Conservation (phyloP, 257 asterid genomes). For the Nicotiana knightiana region DNA sequence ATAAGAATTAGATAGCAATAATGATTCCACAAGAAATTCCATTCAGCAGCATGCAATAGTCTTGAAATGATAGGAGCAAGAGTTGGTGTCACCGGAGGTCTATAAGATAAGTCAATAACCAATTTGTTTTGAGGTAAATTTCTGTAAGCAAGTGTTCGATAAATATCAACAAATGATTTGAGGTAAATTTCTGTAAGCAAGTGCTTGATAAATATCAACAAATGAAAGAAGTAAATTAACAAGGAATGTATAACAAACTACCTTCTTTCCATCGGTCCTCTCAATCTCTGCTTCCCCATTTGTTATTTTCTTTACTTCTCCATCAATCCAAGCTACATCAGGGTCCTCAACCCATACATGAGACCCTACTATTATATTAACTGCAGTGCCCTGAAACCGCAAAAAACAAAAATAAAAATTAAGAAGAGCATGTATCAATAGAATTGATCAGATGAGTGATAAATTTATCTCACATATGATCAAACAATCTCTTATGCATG, state of each 20-base stretch:
- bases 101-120: not conserved
- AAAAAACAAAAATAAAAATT: constrained; percentile 4
- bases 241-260: constrained; percentile 14
- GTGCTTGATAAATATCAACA: not conserved
- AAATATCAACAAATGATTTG: not conserved
- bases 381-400: constrained; percentile 66
- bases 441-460: not conserved
- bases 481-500: not conserved
- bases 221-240: not conserved
- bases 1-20: not conserved
- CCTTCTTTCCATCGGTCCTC: constrained; percentile 83
- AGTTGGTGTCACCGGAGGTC: not conserved
- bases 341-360: constrained; percentile 93
- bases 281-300: constrained; percentile 67
- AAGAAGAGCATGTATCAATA: not conserved
- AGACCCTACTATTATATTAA: constrained; percentile 87
- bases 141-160: not conserved
- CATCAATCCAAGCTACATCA: constrained; percentile 72
- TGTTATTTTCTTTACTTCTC: constrained; percentile 66
- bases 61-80: not conserved
- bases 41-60: not conserved
- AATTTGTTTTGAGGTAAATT: not conserved
- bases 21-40: not conserved
- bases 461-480: not conserved
- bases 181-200: not conserved